A percentile compares a stretch with the other conserved stretches of the same genome.
Conservation (phyloP, 345 rosid species). For the Camelina laxa region DNA sequence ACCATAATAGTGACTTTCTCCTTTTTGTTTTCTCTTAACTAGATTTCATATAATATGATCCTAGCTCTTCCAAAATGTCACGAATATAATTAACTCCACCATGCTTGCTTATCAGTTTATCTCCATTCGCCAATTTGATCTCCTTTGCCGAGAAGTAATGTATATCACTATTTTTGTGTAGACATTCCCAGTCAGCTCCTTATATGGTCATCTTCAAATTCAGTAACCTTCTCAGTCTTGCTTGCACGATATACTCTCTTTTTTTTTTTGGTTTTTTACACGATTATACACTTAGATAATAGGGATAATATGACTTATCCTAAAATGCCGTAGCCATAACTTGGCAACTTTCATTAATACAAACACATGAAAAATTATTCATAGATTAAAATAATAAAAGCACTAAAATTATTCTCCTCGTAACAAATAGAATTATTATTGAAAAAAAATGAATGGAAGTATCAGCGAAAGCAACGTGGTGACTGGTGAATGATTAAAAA, state of each 20-base stretch:
- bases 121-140: background rate
- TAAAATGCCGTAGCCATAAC: background rate
- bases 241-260: background rate
- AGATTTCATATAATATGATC: background rate
- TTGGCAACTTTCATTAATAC: background rate
- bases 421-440: background rate
- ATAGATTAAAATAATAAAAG: too few species aligned
- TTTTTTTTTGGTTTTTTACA: background rate
- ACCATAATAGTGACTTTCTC: too few species aligned
- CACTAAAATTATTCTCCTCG: background rate
- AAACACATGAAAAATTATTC: background rate
- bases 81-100: too few species aligned
- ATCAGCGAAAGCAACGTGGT: too few species aligned
- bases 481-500: too few species aligned
- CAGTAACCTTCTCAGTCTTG: background rate
- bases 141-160: constrained; percentile 15
- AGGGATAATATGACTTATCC: background rate
- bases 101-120: too few species aligned
- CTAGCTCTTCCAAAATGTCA: background rate
- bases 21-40: too few species aligned
- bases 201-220: background rate
- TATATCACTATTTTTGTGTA: background rate
- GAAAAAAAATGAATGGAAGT: too few species aligned
- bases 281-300: background rate
- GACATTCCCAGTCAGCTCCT: background rate